A percentile compares a stretch with the other conserved stretches of the same genome.
Conservation (phyloP, 1,284 basidiomycete species). For the Trichosporon coremiiforme region DNA sequence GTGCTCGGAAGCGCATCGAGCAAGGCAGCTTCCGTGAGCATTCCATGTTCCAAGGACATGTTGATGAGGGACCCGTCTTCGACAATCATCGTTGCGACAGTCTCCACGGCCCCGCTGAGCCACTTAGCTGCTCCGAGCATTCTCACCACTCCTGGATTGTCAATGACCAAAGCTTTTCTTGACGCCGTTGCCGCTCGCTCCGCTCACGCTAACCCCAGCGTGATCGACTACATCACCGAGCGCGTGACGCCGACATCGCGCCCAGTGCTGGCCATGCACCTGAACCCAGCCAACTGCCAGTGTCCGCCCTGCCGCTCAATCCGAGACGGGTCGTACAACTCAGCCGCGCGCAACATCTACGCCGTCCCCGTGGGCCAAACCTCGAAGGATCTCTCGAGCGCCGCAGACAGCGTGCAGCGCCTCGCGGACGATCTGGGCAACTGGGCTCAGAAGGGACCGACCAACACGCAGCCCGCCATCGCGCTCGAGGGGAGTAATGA, state of each 20-base stretch:
- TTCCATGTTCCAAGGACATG: too few relatives aligned
- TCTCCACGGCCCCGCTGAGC: too few relatives aligned
- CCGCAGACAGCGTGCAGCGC: neutral
- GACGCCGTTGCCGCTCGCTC: too few relatives aligned
- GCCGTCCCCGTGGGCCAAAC: neutral
- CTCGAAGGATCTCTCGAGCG: neutral
- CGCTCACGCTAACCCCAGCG: neutral
- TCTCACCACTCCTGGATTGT: too few relatives aligned
- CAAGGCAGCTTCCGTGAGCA: too few relatives aligned
- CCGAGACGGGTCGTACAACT: neutral
- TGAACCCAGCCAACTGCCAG: neutral
- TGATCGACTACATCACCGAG: neutral
- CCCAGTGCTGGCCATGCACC: slow-evolving; percentile 10
- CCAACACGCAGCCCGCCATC: neutral
- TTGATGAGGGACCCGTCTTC: too few relatives aligned
- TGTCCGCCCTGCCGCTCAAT: neutral
- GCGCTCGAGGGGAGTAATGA: neutral
- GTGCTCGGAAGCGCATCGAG: too few relatives aligned
- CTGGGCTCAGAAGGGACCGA: neutral
- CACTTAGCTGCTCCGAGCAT: too few relatives aligned
- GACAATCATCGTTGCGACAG: too few relatives aligned
- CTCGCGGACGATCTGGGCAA: neutral
- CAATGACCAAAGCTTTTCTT: too few relatives aligned
- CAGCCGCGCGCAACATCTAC: neutral
- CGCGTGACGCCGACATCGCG: neutral